Base-by-base conservation (phyloP, 108 stramenopile species). In the Fistulifera solaris region DNA sequence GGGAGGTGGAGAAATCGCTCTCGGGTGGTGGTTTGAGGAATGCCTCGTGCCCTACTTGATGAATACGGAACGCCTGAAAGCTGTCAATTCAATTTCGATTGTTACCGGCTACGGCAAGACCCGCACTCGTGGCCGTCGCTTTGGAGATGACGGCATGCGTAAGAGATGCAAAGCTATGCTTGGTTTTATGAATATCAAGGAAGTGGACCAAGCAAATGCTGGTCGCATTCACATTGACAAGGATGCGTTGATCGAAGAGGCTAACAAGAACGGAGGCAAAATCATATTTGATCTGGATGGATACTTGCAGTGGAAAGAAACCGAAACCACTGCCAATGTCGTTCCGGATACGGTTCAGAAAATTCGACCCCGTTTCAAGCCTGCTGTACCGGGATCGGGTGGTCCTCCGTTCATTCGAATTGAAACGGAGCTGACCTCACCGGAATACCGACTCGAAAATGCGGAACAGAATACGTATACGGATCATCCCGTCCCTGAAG, bases 41-140 rank as follows among this genome's bases (percentile, higher is more conserved):
- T 83, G 89, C 48, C 67, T 91, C 21, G 80, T 85, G 8, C 85
- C 85, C 1, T 86, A 81, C 56, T 54, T 91, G 1, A 66, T 73
- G 8, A 73, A 87, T 39, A 80, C 73, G 41, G 76, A 76, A 15
- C 78, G 75, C 61, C 77, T 91, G 4, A 70, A 77, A 45, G 66
- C 68, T 45, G 81, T 91, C 17, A 77, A 75, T 42, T 76, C 83
- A 24, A 91, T 91, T 53, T 79, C 78, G 21, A 91, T 91, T 68
- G 89, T 91, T 25, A 91, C 89, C 14, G 89, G 89, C n/a, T 91
- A 91, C 56, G 89, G 89, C 47, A 85, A 84, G 51, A 87, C 85
- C 18, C 72, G 89, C 13, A 68, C 76, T 10, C 68, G 89, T 48
- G 89, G 83, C 11, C 75, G 76, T 14, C 82, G 88, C 11, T 65